Evolutionary conservation across 2,329 filamentous ascomycete genomes (phyloP), one percentile per base, ranked within the genome.

Genomic region (Chaetomiaceae sp.): DNA sequence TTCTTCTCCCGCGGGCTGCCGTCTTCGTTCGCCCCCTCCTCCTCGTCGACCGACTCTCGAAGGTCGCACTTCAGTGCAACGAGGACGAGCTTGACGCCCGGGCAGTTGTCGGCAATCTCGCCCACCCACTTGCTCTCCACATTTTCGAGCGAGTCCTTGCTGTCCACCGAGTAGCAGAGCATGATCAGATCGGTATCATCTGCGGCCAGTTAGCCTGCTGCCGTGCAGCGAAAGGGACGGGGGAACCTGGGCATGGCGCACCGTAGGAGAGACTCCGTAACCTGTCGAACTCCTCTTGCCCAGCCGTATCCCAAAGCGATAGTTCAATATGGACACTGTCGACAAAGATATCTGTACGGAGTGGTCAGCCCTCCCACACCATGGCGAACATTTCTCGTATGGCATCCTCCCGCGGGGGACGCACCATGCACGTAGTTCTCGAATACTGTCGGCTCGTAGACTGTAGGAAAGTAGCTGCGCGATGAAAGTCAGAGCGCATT

Each of bases 371-470:
- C 14, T 26, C 24, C n/a, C n/a, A n/a, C n/a, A n/a, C n/a, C 14
- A 19, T 42, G 17, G 7, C 4, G 11, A 0, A 37, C 15, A 12
- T 12, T 15, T 9, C 24, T 5, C n/a, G 12, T 10, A 7, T 10
- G 29, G 6, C 22, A 14, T 20, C 14, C 11, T 32, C 36, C 19
- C 33, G 11, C 19, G 36, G 42, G 22, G n/a, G 42, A 63, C 76
- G 64, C 77, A 94, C 88, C 89, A 66, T 98, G 91, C 54, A 98
- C 91, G 68, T 97, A 98, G 70, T 98, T 98, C 68, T 98, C 91
- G 69, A 96, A 96, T 56, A 96, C 91, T 29, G 91, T 98, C 45
- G 93, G 93, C 69, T 97, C 90, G 72, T 97, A 97, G 62, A 97
- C 91, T 48, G 91, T 96, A 42, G 91, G 91, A 68, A 98, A 98